Evolutionary conservation across 2,329 filamentous ascomycete genomes (phyloP).

Genomic region (Penicillium sp.): DNA sequence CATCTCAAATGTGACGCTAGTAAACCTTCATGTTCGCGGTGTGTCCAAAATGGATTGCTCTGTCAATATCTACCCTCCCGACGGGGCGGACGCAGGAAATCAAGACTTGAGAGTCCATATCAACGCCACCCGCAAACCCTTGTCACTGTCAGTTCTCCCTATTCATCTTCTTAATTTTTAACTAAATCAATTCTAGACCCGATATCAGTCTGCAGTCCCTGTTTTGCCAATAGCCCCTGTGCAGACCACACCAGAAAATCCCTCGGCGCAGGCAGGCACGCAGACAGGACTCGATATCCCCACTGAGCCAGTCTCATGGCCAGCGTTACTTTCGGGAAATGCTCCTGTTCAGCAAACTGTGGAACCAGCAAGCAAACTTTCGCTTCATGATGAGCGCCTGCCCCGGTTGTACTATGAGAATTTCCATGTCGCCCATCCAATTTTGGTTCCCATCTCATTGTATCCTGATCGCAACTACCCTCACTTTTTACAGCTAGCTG

Average conservation of each 20-base stretch:
- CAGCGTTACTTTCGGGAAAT: slow-evolving; percentile 16
- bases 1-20: slow-evolving; percentile 67
- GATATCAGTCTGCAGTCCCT: slow-evolving; percentile 7
- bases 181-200: slow-evolving; percentile 2
- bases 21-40: slow-evolving; percentile 57
- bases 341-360: slow-evolving; percentile 10
- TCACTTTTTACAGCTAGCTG: slow-evolving; percentile 41
- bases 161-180: background rate
- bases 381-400: slow-evolving; percentile 28
- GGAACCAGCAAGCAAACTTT: slow-evolving; percentile 13
- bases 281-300: slow-evolving; percentile 15
- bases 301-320: slow-evolving; percentile 16
- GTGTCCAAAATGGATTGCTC: slow-evolving; percentile 47
- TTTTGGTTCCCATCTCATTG: slow-evolving; percentile 42
- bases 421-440: slow-evolving; percentile 48
- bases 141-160: slow-evolving; percentile 8
- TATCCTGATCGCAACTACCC: slow-evolving; percentile 37
- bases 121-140: slow-evolving; percentile 7
- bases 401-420: slow-evolving; percentile 45
- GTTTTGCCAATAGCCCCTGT: slow-evolving; percentile 6
- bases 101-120: slow-evolving; percentile 17
- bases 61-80: slow-evolving; percentile 66
- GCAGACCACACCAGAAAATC: slow-evolving; percentile 15
- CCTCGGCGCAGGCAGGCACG: slow-evolving; percentile 12
- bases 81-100: slow-evolving; percentile 46